Conservation (phyloP, 768 basidiomycete species). For the Exidia glandulosa region DNA sequence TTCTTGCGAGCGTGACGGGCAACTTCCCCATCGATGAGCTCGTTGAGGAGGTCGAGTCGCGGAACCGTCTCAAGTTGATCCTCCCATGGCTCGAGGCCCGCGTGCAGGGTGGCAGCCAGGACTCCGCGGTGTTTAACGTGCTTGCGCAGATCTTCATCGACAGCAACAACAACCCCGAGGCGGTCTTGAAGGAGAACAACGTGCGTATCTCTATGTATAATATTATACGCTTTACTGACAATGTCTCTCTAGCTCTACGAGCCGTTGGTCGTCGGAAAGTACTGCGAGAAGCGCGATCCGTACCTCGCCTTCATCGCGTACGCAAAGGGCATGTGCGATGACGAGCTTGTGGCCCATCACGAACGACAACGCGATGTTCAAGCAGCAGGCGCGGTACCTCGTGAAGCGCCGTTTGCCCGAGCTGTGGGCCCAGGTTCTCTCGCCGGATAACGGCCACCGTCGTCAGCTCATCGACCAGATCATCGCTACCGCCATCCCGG, state of each 20-base stretch:
- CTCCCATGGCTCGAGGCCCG: conserved; percentile 94
- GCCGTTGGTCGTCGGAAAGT: conserved; percentile 93
- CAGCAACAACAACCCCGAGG: conserved; percentile 95
- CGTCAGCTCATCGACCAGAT: conserved; percentile 93
- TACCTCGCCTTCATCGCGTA: conserved; percentile 99
- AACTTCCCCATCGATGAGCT: conserved; percentile 98
- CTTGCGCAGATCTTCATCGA: conserved; percentile 98
- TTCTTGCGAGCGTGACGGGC: conserved; percentile 90
- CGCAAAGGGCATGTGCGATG: conserved; percentile 97
- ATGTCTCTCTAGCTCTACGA: conserved; percentile 68
- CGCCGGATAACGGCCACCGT: conserved; percentile 80
- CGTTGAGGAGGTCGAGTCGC: conserved; percentile 91
- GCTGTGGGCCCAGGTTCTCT: conserved; percentile 92
- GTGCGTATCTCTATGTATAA: conserved; percentile 33
- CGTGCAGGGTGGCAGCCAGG: conserved; percentile 88
- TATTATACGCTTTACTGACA: conserved; percentile 4
- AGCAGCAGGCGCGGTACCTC: conserved; percentile 96
- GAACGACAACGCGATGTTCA: conserved; percentile 99
- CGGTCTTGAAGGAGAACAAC: conserved; percentile 98
- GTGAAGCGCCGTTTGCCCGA: conserved; percentile 92
- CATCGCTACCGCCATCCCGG: conserved; percentile 88
- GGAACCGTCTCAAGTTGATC: conserved; percentile 93
- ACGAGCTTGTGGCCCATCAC: conserved; percentile 94
- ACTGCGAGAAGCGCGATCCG: conserved; percentile 97
- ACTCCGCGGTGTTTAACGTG: conserved; percentile 93